Conservation (phyloP, 2,329 filamentous ascomycete species). For the Curvularia hawaiiensis region DNA sequence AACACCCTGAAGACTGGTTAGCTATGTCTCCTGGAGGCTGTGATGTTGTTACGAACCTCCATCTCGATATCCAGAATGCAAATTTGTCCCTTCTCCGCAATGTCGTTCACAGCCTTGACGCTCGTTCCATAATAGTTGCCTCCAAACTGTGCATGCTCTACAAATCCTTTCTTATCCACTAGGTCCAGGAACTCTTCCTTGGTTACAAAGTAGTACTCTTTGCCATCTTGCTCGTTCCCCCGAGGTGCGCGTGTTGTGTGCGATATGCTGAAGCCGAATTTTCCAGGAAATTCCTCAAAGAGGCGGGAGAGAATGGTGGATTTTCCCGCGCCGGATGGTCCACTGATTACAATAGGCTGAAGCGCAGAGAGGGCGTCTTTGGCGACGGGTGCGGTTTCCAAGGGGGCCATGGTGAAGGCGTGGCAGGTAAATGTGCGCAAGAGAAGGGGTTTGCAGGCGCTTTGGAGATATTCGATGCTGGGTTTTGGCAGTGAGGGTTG, state of each 20-base stretch:
- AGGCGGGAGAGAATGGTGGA: slow-evolving; percentile 78
- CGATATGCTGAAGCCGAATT: slow-evolving; percentile 65
- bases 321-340: slow-evolving; percentile 81
- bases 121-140: slow-evolving; percentile 88
- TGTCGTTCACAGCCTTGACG: slow-evolving; percentile 76
- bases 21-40: not conserved
- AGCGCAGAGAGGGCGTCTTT: slow-evolving; percentile 27
- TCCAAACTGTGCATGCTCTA: slow-evolving; percentile 86
- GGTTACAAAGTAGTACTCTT: slow-evolving; percentile 76
- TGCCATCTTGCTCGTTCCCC: slow-evolving; percentile 73
- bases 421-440: slow-evolving; percentile 14
- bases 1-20: slow-evolving; percentile 64
- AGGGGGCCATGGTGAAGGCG: slow-evolving; percentile 33
- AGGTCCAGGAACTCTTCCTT: slow-evolving; percentile 57
- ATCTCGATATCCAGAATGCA: slow-evolving; percentile 96
- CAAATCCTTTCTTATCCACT: slow-evolving; percentile 68
- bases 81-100: slow-evolving; percentile 71
- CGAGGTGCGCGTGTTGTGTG: slow-evolving; percentile 84
- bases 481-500: slow-evolving; percentile 7
- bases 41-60: slow-evolving; percentile 64
- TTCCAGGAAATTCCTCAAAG: slow-evolving; percentile 67
- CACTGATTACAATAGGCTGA: slow-evolving; percentile 74
- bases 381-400: slow-evolving; percentile 21
- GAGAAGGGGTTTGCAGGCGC: slow-evolving; percentile 4
- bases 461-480: slow-evolving; percentile 5